Conservation (phyloP, 2,329 filamentous ascomycete genomes). For the Ophiostoma tasmaniense region DNA sequence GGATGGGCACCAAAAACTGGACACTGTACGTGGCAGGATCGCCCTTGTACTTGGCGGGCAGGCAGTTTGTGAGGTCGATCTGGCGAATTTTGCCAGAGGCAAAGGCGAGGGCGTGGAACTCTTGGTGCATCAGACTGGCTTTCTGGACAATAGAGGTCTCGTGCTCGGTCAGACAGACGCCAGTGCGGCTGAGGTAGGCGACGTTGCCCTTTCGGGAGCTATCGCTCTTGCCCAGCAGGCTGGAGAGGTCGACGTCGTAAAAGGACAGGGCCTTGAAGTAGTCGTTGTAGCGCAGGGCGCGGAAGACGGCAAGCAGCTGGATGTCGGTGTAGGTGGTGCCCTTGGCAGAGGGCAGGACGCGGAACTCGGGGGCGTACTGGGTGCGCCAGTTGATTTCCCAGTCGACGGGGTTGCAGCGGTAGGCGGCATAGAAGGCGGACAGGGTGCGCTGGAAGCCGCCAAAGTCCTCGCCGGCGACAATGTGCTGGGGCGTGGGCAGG, state of each 20-base stretch:
- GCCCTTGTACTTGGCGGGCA: slow-evolving; percentile 13
- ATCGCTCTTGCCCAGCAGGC: slow-evolving; percentile 35
- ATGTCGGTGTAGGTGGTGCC: slow-evolving; percentile 37
- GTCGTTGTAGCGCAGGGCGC: slow-evolving; percentile 49
- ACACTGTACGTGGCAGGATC: slow-evolving; percentile 17
- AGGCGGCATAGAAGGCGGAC: slow-evolving; percentile 47
- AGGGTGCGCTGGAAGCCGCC: slow-evolving; percentile 47
- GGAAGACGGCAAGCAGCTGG: slow-evolving; percentile 49
- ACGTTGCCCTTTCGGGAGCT: slow-evolving; percentile 38
- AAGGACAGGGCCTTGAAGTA: slow-evolving; percentile 53
- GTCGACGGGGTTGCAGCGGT: slow-evolving; percentile 39
- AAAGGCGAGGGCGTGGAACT: slow-evolving; percentile 48
- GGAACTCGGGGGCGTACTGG: slow-evolving; percentile 44
- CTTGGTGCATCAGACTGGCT: slow-evolving; percentile 46
- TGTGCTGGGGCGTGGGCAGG: slow-evolving; percentile 43
- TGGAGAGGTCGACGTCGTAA: slow-evolving; percentile 41
- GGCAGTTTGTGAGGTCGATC: slow-evolving; percentile 42
- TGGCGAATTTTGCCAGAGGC: slow-evolving; percentile 47
- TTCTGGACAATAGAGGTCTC: slow-evolving; percentile 41
- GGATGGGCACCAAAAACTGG: slow-evolving; percentile 33
- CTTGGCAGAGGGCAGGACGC: slow-evolving; percentile 37
- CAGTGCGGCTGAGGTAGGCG: slow-evolving; percentile 44
- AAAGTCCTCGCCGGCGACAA: slow-evolving; percentile 45
- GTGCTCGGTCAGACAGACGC: slow-evolving; percentile 39
- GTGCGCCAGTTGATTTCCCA: slow-evolving; percentile 45